Conservation (phyloP, 108 stramenopile genomes). For the Licmophora abbreviata region DNA sequence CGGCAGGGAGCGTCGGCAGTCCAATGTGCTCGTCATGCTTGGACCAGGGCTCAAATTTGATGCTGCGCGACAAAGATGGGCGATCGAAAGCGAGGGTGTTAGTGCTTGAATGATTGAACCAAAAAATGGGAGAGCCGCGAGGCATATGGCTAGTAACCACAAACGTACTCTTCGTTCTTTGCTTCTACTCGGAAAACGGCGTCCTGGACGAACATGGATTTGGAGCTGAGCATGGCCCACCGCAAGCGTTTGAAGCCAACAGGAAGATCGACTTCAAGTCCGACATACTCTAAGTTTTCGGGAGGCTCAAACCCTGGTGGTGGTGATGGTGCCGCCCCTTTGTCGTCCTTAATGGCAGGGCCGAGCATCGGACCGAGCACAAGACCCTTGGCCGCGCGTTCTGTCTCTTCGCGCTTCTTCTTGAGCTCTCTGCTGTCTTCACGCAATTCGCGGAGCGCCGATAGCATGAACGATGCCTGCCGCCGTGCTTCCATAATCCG, state of each 20-base stretch:
- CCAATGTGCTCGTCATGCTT: slow-evolving; percentile 50
- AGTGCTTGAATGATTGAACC: neutral
- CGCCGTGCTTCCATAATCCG: slow-evolving; percentile 30
- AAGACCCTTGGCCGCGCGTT: slow-evolving; percentile 23
- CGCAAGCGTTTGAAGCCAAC: slow-evolving; percentile 67
- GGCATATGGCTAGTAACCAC: slow-evolving; percentile 13
- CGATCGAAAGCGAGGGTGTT: neutral
- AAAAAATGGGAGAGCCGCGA: slow-evolving; percentile 6
- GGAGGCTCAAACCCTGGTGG: slow-evolving; percentile 44
- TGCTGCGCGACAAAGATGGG: too few species aligned
- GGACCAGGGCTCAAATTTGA: slow-evolving; percentile 50
- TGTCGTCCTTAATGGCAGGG: slow-evolving; percentile 56
- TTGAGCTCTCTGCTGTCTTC: slow-evolving; percentile 39
- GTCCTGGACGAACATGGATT: slow-evolving; percentile 50
- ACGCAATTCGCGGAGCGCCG: slow-evolving; percentile 63
- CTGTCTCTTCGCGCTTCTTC: slow-evolving; percentile 32
- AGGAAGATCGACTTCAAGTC: slow-evolving; percentile 65
- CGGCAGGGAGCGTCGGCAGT: slow-evolving; percentile 32
- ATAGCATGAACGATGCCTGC: slow-evolving; percentile 74
- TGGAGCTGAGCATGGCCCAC: slow-evolving; percentile 48
- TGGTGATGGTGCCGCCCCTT: slow-evolving; percentile 32
- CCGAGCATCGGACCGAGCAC: slow-evolving; percentile 59
- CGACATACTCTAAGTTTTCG: slow-evolving; percentile 51
- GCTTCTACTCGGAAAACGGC: slow-evolving; percentile 41
- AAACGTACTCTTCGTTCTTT: slow-evolving; percentile 65